These are phyloP conservation scores for Solanum virginianum DNA, from an alignment of 257 asterid species.

Conservation along the genomic window DNA sequence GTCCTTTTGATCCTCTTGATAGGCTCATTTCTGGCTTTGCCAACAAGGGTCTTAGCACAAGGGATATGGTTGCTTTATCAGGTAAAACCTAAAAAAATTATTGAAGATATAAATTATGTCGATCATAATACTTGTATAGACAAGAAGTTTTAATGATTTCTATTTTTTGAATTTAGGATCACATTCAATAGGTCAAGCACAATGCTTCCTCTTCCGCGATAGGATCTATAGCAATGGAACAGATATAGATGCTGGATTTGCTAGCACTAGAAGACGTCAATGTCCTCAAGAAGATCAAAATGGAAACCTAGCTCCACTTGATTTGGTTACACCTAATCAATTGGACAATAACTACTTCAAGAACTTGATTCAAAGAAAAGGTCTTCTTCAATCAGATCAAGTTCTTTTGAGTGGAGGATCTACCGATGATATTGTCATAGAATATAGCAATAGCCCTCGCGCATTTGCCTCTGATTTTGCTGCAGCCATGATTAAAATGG, in stretches of 20 bases:
- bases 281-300: conserved; percentile 11
- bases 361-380: not conserved
- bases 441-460: not conserved
- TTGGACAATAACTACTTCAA: not conserved
- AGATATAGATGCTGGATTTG: conserved; percentile 25
- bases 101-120: too few species aligned
- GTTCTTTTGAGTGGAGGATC: not conserved
- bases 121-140: too few species aligned
- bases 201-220: conserved; percentile 10
- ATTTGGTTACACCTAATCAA: not conserved
- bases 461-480: not conserved
- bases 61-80: not conserved
- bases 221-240: conserved; percentile 33
- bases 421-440: not conserved
- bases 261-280: not conserved
- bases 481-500: not conserved
- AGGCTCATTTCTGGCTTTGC: not conserved
- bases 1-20: not conserved
- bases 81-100: not conserved
- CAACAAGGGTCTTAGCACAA: too few species aligned
- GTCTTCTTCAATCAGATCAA: not conserved
- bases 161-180: not conserved
- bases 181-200: not conserved
- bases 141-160: not conserved
- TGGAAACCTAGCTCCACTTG: not conserved